phyloP scores from a whole-genome alignment of 73 alveolate species.

The Breviolum minutum region DNA sequence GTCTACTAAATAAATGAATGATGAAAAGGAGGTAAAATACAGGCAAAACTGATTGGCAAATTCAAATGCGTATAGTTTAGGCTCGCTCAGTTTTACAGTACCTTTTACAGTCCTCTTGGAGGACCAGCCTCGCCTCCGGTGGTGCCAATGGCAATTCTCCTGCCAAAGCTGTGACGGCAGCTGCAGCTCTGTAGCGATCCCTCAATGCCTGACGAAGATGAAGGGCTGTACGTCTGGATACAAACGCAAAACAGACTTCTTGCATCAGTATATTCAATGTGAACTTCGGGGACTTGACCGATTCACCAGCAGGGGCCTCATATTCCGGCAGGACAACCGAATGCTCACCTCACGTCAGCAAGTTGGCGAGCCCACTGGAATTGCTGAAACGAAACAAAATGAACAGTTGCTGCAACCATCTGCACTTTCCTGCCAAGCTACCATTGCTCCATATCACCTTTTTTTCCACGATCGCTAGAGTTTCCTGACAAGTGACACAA shows the following conservation, averaged over 20 bases:
- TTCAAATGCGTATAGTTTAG: no score
- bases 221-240: not conserved
- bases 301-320: not conserved
- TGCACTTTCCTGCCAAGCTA: not conserved
- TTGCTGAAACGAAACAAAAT: no score
- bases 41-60: no score
- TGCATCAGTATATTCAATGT: no score
- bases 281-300: not conserved
- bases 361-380: no score
- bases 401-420: no score
- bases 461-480: not conserved
- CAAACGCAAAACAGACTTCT: not conserved
- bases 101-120: no score
- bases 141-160: slow-evolving; percentile 12
- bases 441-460: slow-evolving; percentile 48
- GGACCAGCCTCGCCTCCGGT: not conserved
- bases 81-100: no score
- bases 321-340: slow-evolving; percentile 25
- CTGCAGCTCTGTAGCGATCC: slow-evolving; percentile 46
- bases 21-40: no score
- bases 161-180: not conserved
- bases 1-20: no score
- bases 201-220: not conserved
- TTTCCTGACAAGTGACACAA: not conserved
- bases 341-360: not conserved